Conservation (phyloP, 306 rosid species). For the Astragalus membranaceus region DNA sequence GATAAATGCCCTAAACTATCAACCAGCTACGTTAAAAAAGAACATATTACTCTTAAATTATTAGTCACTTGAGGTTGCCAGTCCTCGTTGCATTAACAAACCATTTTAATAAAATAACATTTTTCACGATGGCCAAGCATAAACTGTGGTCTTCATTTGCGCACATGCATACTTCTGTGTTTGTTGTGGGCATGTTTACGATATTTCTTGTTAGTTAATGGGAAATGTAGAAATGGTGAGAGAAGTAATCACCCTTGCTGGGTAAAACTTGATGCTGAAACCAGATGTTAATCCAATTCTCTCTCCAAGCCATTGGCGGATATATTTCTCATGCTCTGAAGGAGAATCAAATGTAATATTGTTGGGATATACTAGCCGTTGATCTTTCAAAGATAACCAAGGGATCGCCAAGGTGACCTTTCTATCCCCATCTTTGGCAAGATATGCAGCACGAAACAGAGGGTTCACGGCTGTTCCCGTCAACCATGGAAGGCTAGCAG, state of each 20-base stretch:
- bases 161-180: not conserved
- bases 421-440: conserved; percentile 56
- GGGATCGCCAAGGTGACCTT: conserved; percentile 76
- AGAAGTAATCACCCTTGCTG: conserved; percentile 57
- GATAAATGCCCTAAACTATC: conserved; percentile 1
- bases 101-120: not conserved
- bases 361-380: conserved; percentile 67
- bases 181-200: not conserved
- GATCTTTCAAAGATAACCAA: conserved; percentile 81
- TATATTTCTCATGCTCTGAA: conserved; percentile 60
- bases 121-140: not conserved
- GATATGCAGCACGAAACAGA: conserved; percentile 88
- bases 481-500: conserved; percentile 99
- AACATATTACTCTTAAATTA: not conserved
- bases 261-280: conserved; percentile 62
- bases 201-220: not conserved
- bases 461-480: conserved; percentile 98
- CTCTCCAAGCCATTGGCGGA: conserved; percentile 73
- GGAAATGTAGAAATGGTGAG: conserved; percentile 12
- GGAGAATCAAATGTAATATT: conserved; percentile 61
- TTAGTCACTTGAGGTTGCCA: not conserved
- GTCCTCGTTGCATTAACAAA: not conserved
- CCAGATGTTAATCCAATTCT: conserved; percentile 57
- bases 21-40: not conserved
- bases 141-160: not conserved